These are phyloP conservation scores for Tricholoma sp. DNA, from an alignment of 768 basidiomycete genomes.

Conservation along the genomic window DNA sequence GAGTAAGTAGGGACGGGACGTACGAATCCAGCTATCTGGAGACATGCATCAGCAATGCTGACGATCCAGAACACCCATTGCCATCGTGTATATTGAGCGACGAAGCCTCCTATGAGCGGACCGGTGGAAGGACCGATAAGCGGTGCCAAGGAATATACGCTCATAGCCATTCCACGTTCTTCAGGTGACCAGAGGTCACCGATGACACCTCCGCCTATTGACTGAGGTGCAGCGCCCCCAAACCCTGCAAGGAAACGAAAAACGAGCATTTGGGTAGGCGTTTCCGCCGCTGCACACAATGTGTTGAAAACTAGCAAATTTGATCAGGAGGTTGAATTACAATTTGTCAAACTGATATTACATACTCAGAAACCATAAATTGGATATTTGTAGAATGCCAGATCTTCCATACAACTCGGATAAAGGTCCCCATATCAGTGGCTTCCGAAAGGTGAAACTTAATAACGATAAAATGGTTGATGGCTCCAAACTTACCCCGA, in stretches of 20 bases:
- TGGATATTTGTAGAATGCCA: slow-evolving; percentile 49
- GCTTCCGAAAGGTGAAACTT: slow-evolving; percentile 14
- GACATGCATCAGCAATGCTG: slow-evolving; percentile 40
- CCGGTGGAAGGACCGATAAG: slow-evolving; percentile 41
- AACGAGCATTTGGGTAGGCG: slow-evolving; percentile 45
- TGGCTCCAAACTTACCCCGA: slow-evolving; percentile 21
- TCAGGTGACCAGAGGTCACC: slow-evolving; percentile 49
- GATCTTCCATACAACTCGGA: slow-evolving; percentile 37
- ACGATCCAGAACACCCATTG: slow-evolving; percentile 61
- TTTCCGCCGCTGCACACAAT: slow-evolving; percentile 45
- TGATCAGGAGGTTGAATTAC: not conserved
- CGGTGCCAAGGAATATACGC: slow-evolving; percentile 50
- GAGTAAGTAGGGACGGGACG: slow-evolving; percentile 25
- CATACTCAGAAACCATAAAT: slow-evolving; percentile 55
- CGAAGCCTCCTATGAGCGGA: slow-evolving; percentile 34
- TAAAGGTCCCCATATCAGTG: slow-evolving; percentile 33
- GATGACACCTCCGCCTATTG: slow-evolving; percentile 53
- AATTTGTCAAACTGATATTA: no score
- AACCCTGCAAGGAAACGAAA: slow-evolving; percentile 63
- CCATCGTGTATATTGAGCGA: slow-evolving; percentile 49
- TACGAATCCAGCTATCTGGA: slow-evolving; percentile 46
- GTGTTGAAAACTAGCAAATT: slow-evolving; percentile 38
- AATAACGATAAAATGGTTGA: not conserved
- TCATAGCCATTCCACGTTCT: slow-evolving; percentile 47
- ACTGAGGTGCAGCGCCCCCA: slow-evolving; percentile 60